Percentiles rank a stretch among this genome's conserved stretches.
Conservation (phyloP, 1,284 basidiomycete species). For the Cystobasidiaceae sp. region DNA sequence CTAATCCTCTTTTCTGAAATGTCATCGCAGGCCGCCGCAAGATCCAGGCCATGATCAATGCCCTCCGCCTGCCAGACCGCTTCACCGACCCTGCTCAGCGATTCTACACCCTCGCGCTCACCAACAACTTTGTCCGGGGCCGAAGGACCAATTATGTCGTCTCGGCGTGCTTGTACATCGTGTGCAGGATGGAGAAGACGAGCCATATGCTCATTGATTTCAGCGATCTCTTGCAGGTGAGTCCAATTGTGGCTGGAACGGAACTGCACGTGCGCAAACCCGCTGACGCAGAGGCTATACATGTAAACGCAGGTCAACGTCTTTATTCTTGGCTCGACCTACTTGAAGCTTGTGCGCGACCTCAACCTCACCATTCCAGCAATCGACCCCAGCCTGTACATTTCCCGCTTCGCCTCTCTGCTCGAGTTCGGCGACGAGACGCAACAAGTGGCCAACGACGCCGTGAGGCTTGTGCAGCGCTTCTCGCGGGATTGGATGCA, state of each 20-base stretch:
- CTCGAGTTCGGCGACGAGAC: conserved; percentile 96
- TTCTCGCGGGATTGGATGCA: conserved; percentile 99
- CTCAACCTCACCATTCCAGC: conserved; percentile 82
- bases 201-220: conserved; percentile 99
- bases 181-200: conserved; percentile 79
- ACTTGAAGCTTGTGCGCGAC: conserved; percentile 85
- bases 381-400: conserved; percentile 95
- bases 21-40: conserved; percentile 69
- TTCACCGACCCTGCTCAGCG: conserved; percentile 77
- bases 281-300: too few relatives aligned
- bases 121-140: conserved; percentile 90
- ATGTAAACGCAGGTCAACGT: conserved; percentile 77
- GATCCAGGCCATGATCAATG: conserved; percentile 72
- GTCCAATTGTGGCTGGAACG: conserved; percentile 37
- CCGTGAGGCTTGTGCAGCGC: conserved; percentile 84
- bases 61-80: conserved; percentile 70
- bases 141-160: conserved; percentile 87
- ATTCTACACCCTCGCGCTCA: conserved; percentile 87
- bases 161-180: conserved; percentile 91
- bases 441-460: conserved; percentile 84
- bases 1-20: background rate
- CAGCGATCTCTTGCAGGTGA: conserved; percentile 78
- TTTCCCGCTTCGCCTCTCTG: conserved; percentile 90
- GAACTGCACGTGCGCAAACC: too few relatives aligned
- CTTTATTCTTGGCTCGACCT: conserved; percentile 92